Evolutionary conservation across 2,329 filamentous ascomycete species (phyloP), one percentile per base, ranked within the genome.

Genomic region (Penicillium corylophilum): DNA sequence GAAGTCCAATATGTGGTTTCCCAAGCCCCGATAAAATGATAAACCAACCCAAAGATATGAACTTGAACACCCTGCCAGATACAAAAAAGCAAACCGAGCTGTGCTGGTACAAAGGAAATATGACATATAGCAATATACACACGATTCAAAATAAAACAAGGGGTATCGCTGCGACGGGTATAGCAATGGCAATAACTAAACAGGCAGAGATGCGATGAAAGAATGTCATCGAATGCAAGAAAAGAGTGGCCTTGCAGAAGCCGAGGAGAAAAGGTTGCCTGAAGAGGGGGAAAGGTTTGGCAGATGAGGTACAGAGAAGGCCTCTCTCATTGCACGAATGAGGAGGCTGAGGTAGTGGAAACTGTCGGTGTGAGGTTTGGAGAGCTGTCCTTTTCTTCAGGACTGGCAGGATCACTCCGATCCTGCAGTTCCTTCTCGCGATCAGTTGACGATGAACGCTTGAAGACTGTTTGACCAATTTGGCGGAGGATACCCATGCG

Each of bases 391-490:
- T 63, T 70, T n/a, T 66, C 68, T 15, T 71, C 70, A 7, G 57
- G 57, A 33, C 61, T 67, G 4, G 55, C 48, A 28, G 61, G 61
- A 7, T 70, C 67, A 54, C 62, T 63, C 36, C 64, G 59, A 47
- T 63, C 66, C 6, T 65, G 64, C 23, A 59, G 52, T 35, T 68
- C 63, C 45, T 58, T 66, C 42, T 74, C 71, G 28, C 73, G 64
- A 22, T 76, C 73, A 1, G 66, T 68, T 5, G 73, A 75, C 5
- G 71, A 64, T 2, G 67, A 65, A 36, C 73, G 68, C 53, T 75
- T 75, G 64, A 77, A 74, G 47, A 77, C 69, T 6, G 73, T 72
- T 51, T 76, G 72, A 16, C 73, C 71, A 51, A 76, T 70, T 24
- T 74, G 71, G 23, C 70, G 69, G 48, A 75, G 63, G 48, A 74